Evolutionary conservation across 768 basidiomycete genomes (phyloP).

Genomic region (Coprinopsis cinerea): DNA sequence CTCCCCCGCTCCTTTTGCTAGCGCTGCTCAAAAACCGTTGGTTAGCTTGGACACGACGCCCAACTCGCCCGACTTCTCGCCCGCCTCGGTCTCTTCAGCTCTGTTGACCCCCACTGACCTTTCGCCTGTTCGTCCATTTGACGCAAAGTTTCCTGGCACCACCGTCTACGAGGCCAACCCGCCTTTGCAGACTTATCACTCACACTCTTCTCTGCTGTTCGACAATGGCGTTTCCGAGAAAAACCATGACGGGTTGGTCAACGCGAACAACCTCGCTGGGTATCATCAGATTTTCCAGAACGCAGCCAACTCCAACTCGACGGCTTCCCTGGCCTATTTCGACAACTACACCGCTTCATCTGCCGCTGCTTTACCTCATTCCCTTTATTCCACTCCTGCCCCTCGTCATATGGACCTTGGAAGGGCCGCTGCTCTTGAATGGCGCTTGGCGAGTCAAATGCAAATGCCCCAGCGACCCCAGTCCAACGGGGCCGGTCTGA

Average conservation of each 20-base stretch:
- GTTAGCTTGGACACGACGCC: conserved; percentile 38
- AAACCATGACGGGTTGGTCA: conserved; percentile 16
- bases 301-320: conserved; percentile 15
- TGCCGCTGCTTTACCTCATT: conserved; percentile 7
- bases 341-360: conserved; percentile 19
- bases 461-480: conserved; percentile 1
- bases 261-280: not conserved
- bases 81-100: conserved; percentile 64
- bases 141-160: conserved; percentile 40
- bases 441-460: conserved; percentile 9
- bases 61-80: conserved; percentile 66
- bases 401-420: not conserved
- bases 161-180: conserved; percentile 46
- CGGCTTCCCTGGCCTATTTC: conserved; percentile 19
- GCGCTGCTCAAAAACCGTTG: conserved; percentile 33
- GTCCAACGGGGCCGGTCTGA: not conserved
- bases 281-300: conserved; percentile 12
- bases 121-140: conserved; percentile 58
- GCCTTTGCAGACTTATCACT: conserved; percentile 33
- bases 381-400: conserved; percentile 5
- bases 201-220: conserved; percentile 38
- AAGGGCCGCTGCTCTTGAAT: conserved; percentile 6
- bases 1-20: conserved; percentile 54
- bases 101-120: conserved; percentile 71
- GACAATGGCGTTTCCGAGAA: conserved; percentile 27